phyloP scores from a whole-genome alignment of 2,329 filamentous ascomycete species.

The Knoxdaviesia capensis region DNA sequence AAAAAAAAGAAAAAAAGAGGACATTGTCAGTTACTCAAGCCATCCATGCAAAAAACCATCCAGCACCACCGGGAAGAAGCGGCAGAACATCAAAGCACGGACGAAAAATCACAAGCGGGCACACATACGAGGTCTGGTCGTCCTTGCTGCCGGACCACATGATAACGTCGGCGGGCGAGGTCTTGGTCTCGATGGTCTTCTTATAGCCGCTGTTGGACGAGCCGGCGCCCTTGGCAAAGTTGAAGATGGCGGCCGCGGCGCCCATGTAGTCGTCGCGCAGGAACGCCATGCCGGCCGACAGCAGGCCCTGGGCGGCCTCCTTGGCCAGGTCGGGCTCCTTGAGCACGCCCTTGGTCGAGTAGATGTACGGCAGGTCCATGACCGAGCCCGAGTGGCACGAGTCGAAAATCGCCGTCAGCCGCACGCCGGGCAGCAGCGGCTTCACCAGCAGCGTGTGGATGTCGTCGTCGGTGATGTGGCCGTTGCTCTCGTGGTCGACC shows the following conservation, averaged over 20 bases:
- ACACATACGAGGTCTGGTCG: conserved; percentile 57
- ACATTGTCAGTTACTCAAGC: too few species aligned
- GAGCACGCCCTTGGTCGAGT: conserved; percentile 60
- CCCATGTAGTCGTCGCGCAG: conserved; percentile 65
- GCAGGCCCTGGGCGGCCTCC: conserved; percentile 53
- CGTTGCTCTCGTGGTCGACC: conserved; percentile 47
- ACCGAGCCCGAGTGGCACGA: conserved; percentile 64
- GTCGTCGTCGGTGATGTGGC: conserved; percentile 61
- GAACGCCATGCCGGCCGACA: conserved; percentile 58
- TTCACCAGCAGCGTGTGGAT: conserved; percentile 62
- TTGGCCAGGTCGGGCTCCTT: conserved; percentile 69
- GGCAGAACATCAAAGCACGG: conserved; percentile 4
- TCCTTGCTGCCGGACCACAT: conserved; percentile 98
- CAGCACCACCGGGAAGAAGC: conserved; percentile 6
- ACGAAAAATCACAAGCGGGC: conserved; percentile 18
- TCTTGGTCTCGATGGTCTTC: conserved; percentile 70
- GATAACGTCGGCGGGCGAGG: conserved; percentile 83
- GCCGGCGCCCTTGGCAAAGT: conserved; percentile 50
- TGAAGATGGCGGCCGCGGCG: conserved; percentile 62
- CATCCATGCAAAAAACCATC: too few species aligned
- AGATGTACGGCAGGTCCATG: conserved; percentile 60
- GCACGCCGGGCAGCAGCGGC: conserved; percentile 62
- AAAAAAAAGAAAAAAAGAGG: neutral
- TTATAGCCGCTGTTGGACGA: conserved; percentile 60
- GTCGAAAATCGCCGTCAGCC: conserved; percentile 66